These are phyloP conservation scores for Starmerella sp. DNA, from an alignment of 805 yeast species.

Conservation along the genomic window DNA sequence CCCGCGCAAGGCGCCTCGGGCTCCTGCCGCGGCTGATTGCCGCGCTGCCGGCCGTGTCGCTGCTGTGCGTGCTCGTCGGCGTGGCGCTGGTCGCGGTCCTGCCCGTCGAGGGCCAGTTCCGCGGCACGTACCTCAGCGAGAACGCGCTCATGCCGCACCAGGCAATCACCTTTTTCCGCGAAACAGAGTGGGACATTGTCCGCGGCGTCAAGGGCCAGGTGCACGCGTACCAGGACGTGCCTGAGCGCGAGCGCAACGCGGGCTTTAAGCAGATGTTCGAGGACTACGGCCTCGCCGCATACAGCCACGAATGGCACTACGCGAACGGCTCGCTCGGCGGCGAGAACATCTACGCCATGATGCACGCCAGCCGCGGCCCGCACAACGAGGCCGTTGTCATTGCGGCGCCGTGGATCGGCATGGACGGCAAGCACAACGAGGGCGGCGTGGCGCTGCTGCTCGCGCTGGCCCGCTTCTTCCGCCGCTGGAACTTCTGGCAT, in stretches of 20 bases:
- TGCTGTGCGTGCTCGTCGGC: slow-evolving; percentile 32
- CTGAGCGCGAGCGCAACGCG: slow-evolving; percentile 26
- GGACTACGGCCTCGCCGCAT: slow-evolving; percentile 62
- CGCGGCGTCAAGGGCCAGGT: slow-evolving; percentile 70
- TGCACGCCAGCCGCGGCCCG: slow-evolving; percentile 91
- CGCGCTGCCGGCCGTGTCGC: slow-evolving; percentile 26
- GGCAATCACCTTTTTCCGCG: slow-evolving; percentile 82
- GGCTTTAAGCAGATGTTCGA: slow-evolving; percentile 47
- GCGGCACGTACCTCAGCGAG: slow-evolving; percentile 81
- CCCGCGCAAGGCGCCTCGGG: slow-evolving; percentile 25
- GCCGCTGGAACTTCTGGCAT: slow-evolving; percentile 87
- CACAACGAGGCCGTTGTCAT: slow-evolving; percentile 91
- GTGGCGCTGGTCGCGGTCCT: slow-evolving; percentile 46
- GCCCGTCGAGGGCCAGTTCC: slow-evolving; percentile 71
- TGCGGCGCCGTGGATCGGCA: slow-evolving; percentile 75
- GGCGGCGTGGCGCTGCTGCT: slow-evolving; percentile 71
- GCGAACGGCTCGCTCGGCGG: slow-evolving; percentile 18
- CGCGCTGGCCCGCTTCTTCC: slow-evolving; percentile 67
- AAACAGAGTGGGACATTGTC: slow-evolving; percentile 84
- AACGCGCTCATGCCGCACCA: slow-evolving; percentile 97
- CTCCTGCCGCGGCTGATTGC: slow-evolving; percentile 21
- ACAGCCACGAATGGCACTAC: slow-evolving; percentile 32
- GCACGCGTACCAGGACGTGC: slow-evolving; percentile 23
- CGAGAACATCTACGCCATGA: slow-evolving; percentile 48
- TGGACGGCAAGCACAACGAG: slow-evolving; percentile 52